These are phyloP conservation scores for Hyphopichia wangnamkhiaoensis DNA, from an alignment of 1,139 yeast genomes.

Conservation along the genomic window DNA sequence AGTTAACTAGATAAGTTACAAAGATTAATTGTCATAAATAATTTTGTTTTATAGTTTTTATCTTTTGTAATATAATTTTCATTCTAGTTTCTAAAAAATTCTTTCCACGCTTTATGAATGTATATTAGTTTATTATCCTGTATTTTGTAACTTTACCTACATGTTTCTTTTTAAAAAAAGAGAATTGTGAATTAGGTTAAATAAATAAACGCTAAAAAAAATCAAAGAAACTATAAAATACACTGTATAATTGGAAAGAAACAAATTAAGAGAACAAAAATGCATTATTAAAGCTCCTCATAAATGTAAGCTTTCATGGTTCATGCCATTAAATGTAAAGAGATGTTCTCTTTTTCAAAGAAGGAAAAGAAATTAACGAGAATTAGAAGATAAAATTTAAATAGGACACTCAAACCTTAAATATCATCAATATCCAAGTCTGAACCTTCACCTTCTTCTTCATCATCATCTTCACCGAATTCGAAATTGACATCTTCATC, in stretches of 20 bases:
- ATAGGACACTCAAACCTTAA: too few species aligned
- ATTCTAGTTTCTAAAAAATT: not conserved
- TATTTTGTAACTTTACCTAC: not conserved
- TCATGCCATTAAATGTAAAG: too few species aligned
- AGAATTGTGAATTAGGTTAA: not conserved
- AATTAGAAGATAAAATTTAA: too few species aligned
- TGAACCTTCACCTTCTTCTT: conserved; percentile 62
- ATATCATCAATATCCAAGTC: conserved; percentile 7
- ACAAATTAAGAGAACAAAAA: not conserved
- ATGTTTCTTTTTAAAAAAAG: too few species aligned
- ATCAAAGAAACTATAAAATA: conserved; percentile 4
- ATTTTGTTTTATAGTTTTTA: conserved; percentile 1
- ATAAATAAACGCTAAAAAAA: conserved; percentile 1
- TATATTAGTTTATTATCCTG: not conserved
- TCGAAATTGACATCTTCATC: conserved; percentile 98
- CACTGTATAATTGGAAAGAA: conserved; percentile 4
- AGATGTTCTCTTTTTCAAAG: not conserved
- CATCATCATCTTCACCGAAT: conserved; percentile 92
- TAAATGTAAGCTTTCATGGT: too few species aligned
- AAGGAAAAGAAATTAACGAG: not conserved
- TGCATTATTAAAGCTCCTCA: too few species aligned
- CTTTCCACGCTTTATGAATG: not conserved
- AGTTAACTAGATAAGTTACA: conserved; percentile 70
- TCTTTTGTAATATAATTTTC: not conserved
- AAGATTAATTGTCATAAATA: not conserved